Evolutionary conservation across 1,284 basidiomycete species (phyloP).

Genomic region (Papiliotrema fonsecae): DNA sequence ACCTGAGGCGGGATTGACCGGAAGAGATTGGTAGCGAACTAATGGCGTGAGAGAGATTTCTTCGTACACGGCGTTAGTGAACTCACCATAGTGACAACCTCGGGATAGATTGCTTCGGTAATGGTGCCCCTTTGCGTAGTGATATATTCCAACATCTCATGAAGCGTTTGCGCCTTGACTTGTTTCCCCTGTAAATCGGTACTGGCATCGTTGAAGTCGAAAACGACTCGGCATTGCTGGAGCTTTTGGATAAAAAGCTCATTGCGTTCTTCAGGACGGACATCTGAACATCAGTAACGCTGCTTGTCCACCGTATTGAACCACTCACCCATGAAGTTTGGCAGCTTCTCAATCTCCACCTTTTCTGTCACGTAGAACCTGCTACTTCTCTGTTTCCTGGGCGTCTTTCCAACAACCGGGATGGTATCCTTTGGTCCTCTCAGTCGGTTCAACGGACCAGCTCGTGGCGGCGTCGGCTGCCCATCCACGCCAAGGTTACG

Average conservation of each 20-base stretch:
- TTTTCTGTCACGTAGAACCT: constrained; percentile 94
- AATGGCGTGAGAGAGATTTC: constrained; percentile 1
- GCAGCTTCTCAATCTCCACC: constrained; percentile 91
- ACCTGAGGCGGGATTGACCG: constrained; percentile 99
- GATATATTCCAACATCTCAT: constrained; percentile 99
- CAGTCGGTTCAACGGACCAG: constrained; percentile 48
- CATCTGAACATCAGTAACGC: constrained; percentile 59
- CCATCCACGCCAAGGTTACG: constrained; percentile 35
- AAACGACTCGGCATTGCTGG: constrained; percentile 91
- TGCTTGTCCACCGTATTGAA: background rate
- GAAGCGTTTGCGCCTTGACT: constrained; percentile 94
- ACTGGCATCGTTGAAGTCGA: constrained; percentile 98
- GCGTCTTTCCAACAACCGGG: constrained; percentile 88
- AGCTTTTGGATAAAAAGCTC: constrained; percentile 93
- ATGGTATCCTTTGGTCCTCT: constrained; percentile 78
- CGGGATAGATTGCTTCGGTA: constrained; percentile 96
- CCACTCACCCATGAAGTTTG: constrained; percentile 80
- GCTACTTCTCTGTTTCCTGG: constrained; percentile 90
- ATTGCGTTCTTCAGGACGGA: constrained; percentile 78
- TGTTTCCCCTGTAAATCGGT: constrained; percentile 95
- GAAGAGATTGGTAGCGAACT: constrained; percentile 98
- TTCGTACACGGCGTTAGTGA: background rate
- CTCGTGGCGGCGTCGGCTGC: constrained; percentile 49
- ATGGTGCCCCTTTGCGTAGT: constrained; percentile 95
- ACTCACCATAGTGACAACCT: constrained; percentile 94